A percentile compares a stretch with the other conserved stretches of the same genome.
Conservation (phyloP, 108 stramenopile genomes). For the Asterionellopsis glacialis region DNA sequence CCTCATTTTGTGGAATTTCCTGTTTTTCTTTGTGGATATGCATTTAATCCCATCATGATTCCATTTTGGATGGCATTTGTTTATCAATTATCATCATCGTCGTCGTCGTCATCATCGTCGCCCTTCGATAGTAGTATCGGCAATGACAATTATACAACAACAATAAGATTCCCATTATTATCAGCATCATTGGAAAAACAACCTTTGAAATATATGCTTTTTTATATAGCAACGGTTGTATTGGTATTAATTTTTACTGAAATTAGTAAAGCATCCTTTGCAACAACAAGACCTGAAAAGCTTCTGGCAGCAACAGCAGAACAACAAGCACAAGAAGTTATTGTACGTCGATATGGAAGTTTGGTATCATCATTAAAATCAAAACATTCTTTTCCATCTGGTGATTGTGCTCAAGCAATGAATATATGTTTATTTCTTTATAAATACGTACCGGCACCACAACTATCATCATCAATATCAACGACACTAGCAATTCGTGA, state of each 20-base stretch:
- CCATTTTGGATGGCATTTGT: conserved; percentile 26
- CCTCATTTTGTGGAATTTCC: conserved; percentile 20
- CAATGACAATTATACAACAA: too few relatives aligned
- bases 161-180: too few relatives aligned
- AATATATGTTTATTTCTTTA: too few relatives aligned
- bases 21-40: conserved; percentile 32
- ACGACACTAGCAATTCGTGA: too few relatives aligned
- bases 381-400: too few relatives aligned
- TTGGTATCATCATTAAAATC: too few relatives aligned
- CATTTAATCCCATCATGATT: conserved; percentile 38
- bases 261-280: conserved; percentile 38
- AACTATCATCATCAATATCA: too few relatives aligned
- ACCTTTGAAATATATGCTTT: not conserved
- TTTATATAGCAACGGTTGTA: conserved; percentile 31
- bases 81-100: conserved; percentile 1
- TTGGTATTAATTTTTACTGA: conserved; percentile 32
- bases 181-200: not conserved
- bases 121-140: too few relatives aligned
- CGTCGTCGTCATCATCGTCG: not conserved
- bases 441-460: too few relatives aligned
- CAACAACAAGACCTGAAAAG: conserved; percentile 27
- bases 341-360: too few relatives aligned
- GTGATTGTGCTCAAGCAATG: too few relatives aligned
- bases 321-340: too few relatives aligned
- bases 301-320: not conserved